Conservation (phyloP, 2,329 filamentous ascomycete species). For the Exophiala bonariae region DNA sequence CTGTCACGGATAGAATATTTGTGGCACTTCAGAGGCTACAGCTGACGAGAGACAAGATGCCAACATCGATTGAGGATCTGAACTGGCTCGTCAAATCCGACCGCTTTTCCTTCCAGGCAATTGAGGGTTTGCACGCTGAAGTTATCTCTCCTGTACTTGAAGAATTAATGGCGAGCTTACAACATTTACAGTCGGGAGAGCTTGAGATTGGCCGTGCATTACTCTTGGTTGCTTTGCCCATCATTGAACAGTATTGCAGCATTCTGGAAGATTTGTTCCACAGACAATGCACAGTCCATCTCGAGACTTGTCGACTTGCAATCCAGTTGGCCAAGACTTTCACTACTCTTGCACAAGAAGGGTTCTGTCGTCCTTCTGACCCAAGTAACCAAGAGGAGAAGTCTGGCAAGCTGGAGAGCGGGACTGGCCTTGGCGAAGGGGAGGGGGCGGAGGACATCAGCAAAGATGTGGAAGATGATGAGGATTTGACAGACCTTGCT, state of each 20-base stretch:
- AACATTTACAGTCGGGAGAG: constrained; percentile 45
- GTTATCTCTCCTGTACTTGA: constrained; percentile 53
- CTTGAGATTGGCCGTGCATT: constrained; percentile 45
- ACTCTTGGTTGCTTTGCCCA: constrained; percentile 65
- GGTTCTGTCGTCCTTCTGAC: constrained; percentile 89
- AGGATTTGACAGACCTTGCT: constrained; percentile 87
- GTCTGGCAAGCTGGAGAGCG: constrained; percentile 79
- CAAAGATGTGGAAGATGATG: constrained; percentile 91
- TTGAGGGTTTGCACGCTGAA: constrained; percentile 60
- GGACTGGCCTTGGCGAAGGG: constrained; percentile 91
- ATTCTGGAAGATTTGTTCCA: constrained; percentile 61
- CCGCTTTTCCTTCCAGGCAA: constrained; percentile 52
- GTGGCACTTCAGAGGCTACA: constrained; percentile 75
- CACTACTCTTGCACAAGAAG: constrained; percentile 74
- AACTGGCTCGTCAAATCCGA: constrained; percentile 64
- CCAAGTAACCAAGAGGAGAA: constrained; percentile 70
- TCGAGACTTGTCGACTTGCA: constrained; percentile 70
- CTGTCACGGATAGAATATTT: constrained; percentile 71
- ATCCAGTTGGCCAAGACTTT: constrained; percentile 77
- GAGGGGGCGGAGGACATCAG: constrained; percentile 97
- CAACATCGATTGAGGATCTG: constrained; percentile 60
- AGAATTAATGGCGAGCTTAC: constrained; percentile 47
- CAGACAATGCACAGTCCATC: constrained; percentile 65
- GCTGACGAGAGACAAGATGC: constrained; percentile 55
- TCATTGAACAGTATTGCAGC: constrained; percentile 70